phyloP scores from a whole-genome alignment of 2,329 filamentous ascomycete genomes.

The Claviceps pusilla region DNA sequence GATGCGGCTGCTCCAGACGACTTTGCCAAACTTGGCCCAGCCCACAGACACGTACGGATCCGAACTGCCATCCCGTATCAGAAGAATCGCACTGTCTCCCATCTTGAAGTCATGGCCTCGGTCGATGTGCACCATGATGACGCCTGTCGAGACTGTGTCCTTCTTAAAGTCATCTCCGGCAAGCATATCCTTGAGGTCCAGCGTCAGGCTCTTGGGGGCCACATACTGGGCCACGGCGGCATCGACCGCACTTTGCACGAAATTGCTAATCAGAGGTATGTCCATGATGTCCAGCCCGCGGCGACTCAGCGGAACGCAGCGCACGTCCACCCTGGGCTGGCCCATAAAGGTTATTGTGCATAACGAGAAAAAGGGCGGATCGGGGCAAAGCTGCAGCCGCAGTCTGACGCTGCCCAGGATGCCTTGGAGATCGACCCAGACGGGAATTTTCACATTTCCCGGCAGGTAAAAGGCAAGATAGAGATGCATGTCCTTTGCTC shows the following conservation, averaged over 20 bases:
- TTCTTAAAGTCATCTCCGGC: slow-evolving; percentile 68
- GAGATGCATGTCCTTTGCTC: slow-evolving; percentile 52
- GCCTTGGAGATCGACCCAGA: slow-evolving; percentile 63
- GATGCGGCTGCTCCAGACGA: slow-evolving; percentile 47
- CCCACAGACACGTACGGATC: slow-evolving; percentile 59
- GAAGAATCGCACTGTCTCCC: slow-evolving; percentile 48
- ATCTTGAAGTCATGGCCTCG: slow-evolving; percentile 56
- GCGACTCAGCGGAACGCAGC: slow-evolving; percentile 55
- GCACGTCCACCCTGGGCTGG: slow-evolving; percentile 56
- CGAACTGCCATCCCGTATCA: slow-evolving; percentile 43
- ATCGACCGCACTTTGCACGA: slow-evolving; percentile 60
- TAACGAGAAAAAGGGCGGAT: slow-evolving; percentile 63
- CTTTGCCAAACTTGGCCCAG: slow-evolving; percentile 63
- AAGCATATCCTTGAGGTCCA: slow-evolving; percentile 64
- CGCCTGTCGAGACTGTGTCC: slow-evolving; percentile 49
- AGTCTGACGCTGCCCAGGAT: slow-evolving; percentile 56
- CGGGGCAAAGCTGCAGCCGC: slow-evolving; percentile 57
- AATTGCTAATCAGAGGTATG: slow-evolving; percentile 57
- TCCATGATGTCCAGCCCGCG: slow-evolving; percentile 61
- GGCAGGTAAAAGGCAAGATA: slow-evolving; percentile 56
- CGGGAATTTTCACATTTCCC: slow-evolving; percentile 38
- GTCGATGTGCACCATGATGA: slow-evolving; percentile 52
- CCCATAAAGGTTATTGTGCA: slow-evolving; percentile 62
- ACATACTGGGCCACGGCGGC: slow-evolving; percentile 63
- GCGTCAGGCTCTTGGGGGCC: slow-evolving; percentile 57